phyloP scores from a whole-genome alignment of 139 green algal species.

The Chlorella ohadii region DNA sequence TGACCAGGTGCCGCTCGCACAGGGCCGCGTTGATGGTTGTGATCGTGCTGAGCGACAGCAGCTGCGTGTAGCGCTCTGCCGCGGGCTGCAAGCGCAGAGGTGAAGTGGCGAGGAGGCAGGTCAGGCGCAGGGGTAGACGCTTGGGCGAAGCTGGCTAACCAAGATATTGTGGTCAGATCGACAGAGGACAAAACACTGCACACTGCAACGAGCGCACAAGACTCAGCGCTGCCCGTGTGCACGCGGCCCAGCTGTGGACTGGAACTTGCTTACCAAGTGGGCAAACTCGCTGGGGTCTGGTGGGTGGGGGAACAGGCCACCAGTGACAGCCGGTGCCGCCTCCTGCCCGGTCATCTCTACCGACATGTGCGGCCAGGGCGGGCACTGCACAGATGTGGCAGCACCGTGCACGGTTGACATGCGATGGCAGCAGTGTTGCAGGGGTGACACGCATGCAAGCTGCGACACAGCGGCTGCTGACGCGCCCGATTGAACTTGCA shows the following conservation, averaged over 20 bases:
- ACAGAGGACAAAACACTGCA: too few species aligned
- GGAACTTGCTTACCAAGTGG: neutral
- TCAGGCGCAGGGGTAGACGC: neutral
- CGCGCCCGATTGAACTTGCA: too few species aligned
- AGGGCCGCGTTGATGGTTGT: conserved; percentile 77
- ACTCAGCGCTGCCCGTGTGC: neutral
- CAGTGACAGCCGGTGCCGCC: neutral
- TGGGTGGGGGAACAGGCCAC: conserved; percentile 25
- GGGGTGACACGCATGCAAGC: too few species aligned
- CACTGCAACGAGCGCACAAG: too few species aligned
- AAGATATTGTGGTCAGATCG: too few species aligned
- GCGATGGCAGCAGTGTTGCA: too few species aligned
- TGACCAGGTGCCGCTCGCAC: conserved; percentile 72
- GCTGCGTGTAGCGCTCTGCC: conserved; percentile 54
- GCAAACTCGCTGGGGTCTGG: conserved; percentile 7
- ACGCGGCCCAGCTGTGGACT: too few species aligned
- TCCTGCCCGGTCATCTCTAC: neutral
- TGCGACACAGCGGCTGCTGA: too few species aligned
- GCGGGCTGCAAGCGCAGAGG: neutral
- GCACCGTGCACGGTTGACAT: neutral
- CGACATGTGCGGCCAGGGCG: conserved; percentile 24
- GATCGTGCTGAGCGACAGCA: conserved; percentile 71
- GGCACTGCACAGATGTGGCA: neutral
- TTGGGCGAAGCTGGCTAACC: too few species aligned
- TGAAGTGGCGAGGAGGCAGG: neutral